A percentile compares a stretch with the other conserved stretches of the same genome.
These are phyloP conservation scores for Lachancea waltii DNA, from an alignment of 805 yeast species.

Conservation along the genomic window DNA sequence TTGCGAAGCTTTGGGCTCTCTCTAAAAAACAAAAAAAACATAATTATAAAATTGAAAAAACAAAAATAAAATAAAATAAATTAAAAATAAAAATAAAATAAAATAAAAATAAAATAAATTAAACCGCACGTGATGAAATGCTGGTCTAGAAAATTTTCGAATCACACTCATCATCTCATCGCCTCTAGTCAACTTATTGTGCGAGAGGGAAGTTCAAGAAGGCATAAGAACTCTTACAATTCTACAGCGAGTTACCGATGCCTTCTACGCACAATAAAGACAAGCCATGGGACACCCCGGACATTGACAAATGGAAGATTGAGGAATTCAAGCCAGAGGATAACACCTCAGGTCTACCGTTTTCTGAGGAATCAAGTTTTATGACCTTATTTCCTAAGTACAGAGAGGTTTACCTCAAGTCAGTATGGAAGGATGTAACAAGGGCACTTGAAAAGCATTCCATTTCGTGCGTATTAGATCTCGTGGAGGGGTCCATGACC, in stretches of 20 bases:
- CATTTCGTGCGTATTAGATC: conserved; percentile 75
- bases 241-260: conserved; percentile 35
- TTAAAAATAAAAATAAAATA: conserved; percentile 1
- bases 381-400: conserved; percentile 95
- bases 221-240: no score
- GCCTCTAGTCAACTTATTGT: no score
- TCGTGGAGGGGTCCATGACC: conserved; percentile 96
- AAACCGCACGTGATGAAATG: not conserved
- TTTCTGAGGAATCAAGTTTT: conserved; percentile 93
- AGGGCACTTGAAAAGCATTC: conserved; percentile 65
- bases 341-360: conserved; percentile 77
- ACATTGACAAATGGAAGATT: conserved; percentile 85
- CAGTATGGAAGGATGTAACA: conserved; percentile 92
- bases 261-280: conserved; percentile 89
- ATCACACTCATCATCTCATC: conserved; percentile 6
- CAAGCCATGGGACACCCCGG: conserved; percentile 97
- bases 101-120: not conserved
- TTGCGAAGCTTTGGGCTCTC: no score
- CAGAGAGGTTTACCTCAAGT: conserved; percentile 82
- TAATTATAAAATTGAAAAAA: not conserved
- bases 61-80: not conserved
- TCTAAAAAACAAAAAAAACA: no score
- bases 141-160: conserved; percentile 1
- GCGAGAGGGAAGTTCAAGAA: no score
- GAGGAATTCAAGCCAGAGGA: conserved; percentile 89